A percentile compares a stretch with the other conserved stretches of the same genome.
These are phyloP conservation scores for Cardiospermum halicacabum DNA, from an alignment of 345 rosid species.

Conservation along the genomic window DNA sequence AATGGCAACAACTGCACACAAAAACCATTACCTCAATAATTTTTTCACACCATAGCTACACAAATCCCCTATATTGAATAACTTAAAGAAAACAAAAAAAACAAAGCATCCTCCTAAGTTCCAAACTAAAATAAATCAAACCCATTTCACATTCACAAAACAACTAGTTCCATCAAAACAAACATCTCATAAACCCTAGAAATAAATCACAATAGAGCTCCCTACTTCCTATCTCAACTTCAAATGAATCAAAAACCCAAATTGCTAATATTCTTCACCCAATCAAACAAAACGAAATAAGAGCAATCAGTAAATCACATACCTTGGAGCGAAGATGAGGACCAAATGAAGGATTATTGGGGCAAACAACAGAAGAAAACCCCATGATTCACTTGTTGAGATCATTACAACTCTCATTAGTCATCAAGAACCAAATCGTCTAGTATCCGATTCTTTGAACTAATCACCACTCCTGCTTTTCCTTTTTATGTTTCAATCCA, in stretches of 20 bases:
- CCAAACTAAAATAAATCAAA: background rate
- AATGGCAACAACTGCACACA: conserved; percentile 35
- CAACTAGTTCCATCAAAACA: background rate
- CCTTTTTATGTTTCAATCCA: background rate
- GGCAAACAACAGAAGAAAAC: conserved; percentile 42
- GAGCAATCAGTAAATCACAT: background rate
- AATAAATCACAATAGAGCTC: background rate
- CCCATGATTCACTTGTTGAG: conserved; percentile 37
- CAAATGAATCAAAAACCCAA: background rate
- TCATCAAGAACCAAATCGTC: background rate
- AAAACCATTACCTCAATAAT: conserved; percentile 4
- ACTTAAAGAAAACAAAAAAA: background rate
- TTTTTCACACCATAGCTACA: background rate
- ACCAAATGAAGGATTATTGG: conserved; percentile 25
- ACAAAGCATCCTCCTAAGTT: too few relatives aligned
- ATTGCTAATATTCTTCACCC: too few relatives aligned
- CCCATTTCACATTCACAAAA: background rate
- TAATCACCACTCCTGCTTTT: background rate
- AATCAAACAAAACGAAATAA: background rate
- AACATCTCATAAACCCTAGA: background rate
- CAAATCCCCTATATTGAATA: too few relatives aligned
- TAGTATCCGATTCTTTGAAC: background rate
- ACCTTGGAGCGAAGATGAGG: conserved; percentile 35
- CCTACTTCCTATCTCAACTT: background rate
- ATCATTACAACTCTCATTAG: conserved; percentile 17